Base-by-base conservation (phyloP, 495 filamentous ascomycete species). In the Talaromyces wortmannii region DNA sequence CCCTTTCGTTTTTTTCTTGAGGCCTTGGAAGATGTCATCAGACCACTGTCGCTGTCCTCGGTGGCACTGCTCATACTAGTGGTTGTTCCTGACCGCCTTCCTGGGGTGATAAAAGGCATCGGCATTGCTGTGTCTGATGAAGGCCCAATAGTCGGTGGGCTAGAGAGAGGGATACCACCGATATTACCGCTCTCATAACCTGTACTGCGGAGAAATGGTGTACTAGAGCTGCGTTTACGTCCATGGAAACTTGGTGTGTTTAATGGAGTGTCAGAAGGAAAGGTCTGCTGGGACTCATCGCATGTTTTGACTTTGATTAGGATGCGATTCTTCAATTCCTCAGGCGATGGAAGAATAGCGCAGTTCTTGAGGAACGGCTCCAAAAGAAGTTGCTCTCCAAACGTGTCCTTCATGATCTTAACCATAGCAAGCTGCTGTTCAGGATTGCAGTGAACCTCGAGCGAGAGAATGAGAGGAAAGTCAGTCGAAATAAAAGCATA, bases 271-370 rank as follows among this genome's bases (percentile, higher is more conserved):
- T 71, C 71, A 31, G 77, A 68, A 55, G 77, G 44, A 57, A 50
- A 43, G 30, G 11, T 50, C 12, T 61, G 55, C 30, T 68, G 60
- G 29, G 63, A 36, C 54, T 79, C 70, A 51, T 76, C 71, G 31
- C 77, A 79, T 8, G 80, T 85, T 64, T 98, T 98, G 56, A 97
- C 94, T 63, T 98, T 98, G 73, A 98, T 85, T 50, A 98, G 71
- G 57, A 98, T 91, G 31, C 82, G 84, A 59, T 87, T 74, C 67
- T 84, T 87, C 23, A 98, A 74, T 49, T 96, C 86, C 36, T 95
- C 86, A 0, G 94, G 94, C 0, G 91, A 87, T 1, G 94, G 94
- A 18, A 98, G 80, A 44, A 75, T 68, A 53, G 78, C 75, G 2
- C 79, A 73, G 55, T 85, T 83, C 3, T 82, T 78, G 59, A 85